These are phyloP conservation scores for Kitagawia praeruptora DNA, from an alignment of 129 eudicot species.

Conservation along the genomic window DNA sequence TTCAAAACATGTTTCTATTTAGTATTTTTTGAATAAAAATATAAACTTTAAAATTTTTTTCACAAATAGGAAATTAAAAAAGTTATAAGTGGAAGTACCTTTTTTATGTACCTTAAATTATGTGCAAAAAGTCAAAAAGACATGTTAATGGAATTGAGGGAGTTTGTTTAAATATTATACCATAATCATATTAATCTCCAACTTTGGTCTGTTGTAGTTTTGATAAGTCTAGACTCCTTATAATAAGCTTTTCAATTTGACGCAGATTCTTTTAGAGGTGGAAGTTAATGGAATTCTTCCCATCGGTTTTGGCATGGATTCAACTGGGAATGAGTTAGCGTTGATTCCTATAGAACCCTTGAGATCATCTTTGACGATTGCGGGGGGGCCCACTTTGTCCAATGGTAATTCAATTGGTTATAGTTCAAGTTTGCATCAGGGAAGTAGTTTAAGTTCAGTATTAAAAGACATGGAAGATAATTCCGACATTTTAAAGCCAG, in stretches of 20 bases:
- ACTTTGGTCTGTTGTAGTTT: not conserved
- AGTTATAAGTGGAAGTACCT: too few relatives aligned
- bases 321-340: constrained; percentile 83
- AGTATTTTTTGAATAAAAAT: too few relatives aligned
- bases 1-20: too few relatives aligned
- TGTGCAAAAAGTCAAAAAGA: too few relatives aligned
- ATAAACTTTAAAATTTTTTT: too few relatives aligned
- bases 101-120: too few relatives aligned
- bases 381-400: constrained; percentile 88
- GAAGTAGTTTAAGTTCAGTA: constrained; percentile 32
- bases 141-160: too few relatives aligned
- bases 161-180: not conserved
- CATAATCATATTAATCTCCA: not conserved
- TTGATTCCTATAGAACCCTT: constrained; percentile 84
- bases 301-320: constrained; percentile 50
- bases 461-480: constrained; percentile 48
- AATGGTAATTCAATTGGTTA: constrained; percentile 58
- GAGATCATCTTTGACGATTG: constrained; percentile 75
- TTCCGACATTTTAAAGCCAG: constrained; percentile 30
- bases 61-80: too few relatives aligned
- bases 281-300: constrained; percentile 29
- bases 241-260: not conserved
- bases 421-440: constrained; percentile 37
- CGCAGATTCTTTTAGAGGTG: constrained; percentile 69
- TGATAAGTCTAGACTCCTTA: not conserved